Evolutionary conservation across 768 basidiomycete species (phyloP), one percentile per base, ranked within the genome.

Genomic region (Lentinula sp.): DNA sequence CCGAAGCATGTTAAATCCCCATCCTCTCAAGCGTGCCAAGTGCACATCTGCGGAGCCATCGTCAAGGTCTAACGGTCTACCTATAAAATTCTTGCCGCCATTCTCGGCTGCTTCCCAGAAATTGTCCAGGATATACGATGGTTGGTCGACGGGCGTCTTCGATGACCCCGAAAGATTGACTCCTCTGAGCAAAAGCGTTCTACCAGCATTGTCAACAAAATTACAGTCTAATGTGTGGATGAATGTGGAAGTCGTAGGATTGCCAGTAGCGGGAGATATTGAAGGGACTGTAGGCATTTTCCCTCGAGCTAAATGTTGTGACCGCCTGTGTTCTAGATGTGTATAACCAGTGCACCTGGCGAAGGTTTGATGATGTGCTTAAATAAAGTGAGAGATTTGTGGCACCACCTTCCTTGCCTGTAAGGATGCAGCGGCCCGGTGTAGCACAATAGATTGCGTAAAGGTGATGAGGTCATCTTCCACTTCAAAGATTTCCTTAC

Each of bases 1-100:
- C 75, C 93, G 77, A 16, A 98, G 74, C 69, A 89, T 77, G 67
- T 93, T 97, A 75, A 94, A 98, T 0, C 97, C 97, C 96, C 95
- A 99, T 0, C 89, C 89, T 62, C 82, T 80, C 32, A 99, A 75
- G n/a, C 97, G 79, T 3, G 85, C 80, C 0, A 99, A 78, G 66
- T 98, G 95, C 15, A 88, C 80, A 74, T 98, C 88, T 4, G 91
- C 92, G 7, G 84, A 85, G 16, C 88, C 88, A 67, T 95, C 91
- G 32, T 95, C 92, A 49, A 97, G 74, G 63, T 89, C 85, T 4
- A 99, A 75, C 0, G 95, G 95, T 46, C 88, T 76, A 0, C 87
- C 88, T 2, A 89, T 70, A 64, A 95, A 98, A 65, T 77, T 85
- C 60, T 83, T 79, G 11, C 84, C 83, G 48, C 89, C 87, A 0